Percentiles rank a stretch among this genome's conserved stretches.
Evolutionary conservation across 495 filamentous ascomycete species (phyloP).

Genomic region (Penicillium malachiteum): DNA sequence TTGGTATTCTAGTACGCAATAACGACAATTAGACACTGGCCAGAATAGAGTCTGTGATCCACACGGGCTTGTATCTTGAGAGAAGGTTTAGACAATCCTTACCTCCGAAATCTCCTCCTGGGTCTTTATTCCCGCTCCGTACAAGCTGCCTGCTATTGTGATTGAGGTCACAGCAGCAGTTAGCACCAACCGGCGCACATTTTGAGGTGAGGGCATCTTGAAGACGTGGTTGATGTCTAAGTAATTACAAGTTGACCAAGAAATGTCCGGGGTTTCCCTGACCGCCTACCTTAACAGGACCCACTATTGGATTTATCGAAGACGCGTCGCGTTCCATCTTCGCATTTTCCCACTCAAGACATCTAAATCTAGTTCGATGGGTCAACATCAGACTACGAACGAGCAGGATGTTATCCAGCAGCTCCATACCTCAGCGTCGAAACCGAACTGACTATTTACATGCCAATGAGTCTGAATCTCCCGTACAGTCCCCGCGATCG

Average conservation of each 20-base stretch:
- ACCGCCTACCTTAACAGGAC: constrained; percentile 27
- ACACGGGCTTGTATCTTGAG: background rate
- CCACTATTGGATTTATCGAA: constrained; percentile 18
- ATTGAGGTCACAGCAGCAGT: constrained; percentile 48
- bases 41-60: background rate
- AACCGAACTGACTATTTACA: constrained; percentile 28
- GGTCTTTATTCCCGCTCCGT: constrained; percentile 55
- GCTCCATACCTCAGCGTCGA: constrained; percentile 32
- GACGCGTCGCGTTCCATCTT: constrained; percentile 24
- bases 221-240: constrained; percentile 3
- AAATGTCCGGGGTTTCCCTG: constrained; percentile 6
- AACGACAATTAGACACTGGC: background rate
- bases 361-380: constrained; percentile 1
- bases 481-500: constrained; percentile 17
- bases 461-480: constrained; percentile 21
- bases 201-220: constrained; percentile 29
- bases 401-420: constrained; percentile 30
- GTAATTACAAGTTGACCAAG: constrained; percentile 6
- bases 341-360: constrained; percentile 8
- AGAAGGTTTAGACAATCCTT: background rate
- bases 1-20: constrained; percentile 28
- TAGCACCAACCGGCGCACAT: constrained; percentile 39
- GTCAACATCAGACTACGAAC: background rate
- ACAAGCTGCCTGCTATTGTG: constrained; percentile 52
- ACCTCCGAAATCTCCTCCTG: constrained; percentile 47